These are phyloP conservation scores for Euclidium syriacum DNA, from an alignment of 345 rosid species.

Conservation along the genomic window DNA sequence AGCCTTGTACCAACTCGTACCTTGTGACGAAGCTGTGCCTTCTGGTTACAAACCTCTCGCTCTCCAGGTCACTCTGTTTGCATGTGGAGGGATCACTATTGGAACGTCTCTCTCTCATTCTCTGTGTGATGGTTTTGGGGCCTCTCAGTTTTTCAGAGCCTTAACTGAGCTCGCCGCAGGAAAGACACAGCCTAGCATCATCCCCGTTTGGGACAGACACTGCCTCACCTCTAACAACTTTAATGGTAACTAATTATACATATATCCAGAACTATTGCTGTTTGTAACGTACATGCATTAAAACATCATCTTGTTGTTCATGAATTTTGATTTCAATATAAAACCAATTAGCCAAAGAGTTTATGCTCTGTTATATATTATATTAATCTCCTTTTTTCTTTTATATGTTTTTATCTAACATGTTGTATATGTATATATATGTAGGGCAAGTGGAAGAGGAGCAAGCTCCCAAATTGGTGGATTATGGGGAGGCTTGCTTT, in stretches of 20 bases:
- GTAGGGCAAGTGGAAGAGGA: conserved; percentile 14
- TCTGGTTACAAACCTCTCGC: conserved; percentile 19
- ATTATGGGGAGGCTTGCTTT: conserved; percentile 20
- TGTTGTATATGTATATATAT: neutral
- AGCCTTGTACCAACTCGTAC: conserved; percentile 29
- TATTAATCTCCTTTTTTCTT: too few species aligned
- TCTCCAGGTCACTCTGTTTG: conserved; percentile 46
- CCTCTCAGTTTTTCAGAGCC: conserved; percentile 45
- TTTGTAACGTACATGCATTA: too few species aligned
- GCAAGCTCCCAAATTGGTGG: conserved; percentile 11
- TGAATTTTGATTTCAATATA: too few species aligned
- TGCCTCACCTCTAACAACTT: conserved; percentile 23
- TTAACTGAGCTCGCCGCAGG: conserved; percentile 41
- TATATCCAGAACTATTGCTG: too few species aligned
- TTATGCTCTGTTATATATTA: too few species aligned
- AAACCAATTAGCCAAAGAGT: too few species aligned
- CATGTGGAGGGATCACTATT: conserved; percentile 55
- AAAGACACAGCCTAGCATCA: conserved; percentile 33
- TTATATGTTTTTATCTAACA: too few species aligned
- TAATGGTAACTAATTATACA: neutral
- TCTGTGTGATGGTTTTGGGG: conserved; percentile 55
- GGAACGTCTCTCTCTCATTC: conserved; percentile 58
- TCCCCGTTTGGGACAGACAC: conserved; percentile 56
- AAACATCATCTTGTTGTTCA: too few species aligned
- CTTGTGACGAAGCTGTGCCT: conserved; percentile 13